Base-by-base conservation (phyloP, 2,329 filamentous ascomycete species). In the Exophiala calicioides region DNA sequence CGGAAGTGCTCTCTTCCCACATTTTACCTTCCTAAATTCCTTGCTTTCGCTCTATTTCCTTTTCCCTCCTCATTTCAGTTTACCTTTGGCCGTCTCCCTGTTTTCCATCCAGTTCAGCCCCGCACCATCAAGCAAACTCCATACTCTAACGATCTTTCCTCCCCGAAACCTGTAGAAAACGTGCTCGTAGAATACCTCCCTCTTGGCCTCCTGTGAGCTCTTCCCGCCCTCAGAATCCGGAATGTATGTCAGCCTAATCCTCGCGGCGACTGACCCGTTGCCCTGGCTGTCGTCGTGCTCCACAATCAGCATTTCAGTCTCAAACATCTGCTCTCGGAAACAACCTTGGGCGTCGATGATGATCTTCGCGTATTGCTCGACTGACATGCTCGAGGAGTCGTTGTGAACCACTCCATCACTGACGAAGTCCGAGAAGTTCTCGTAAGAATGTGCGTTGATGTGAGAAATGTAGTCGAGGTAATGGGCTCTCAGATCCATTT, bases 101-200 rank as follows among this genome's bases (percentile, higher is more conserved):
- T 38, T 31, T 20, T 45, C 34, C 26, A 23, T 44, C 50, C 45
- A 48, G 23, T 49, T 43, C 32, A 41, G 15, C 4, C 50, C 50
- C 4, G 45, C 50, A 3, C 45, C 50, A 15, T 54, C 44, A 21
- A 54, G 15, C 16, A 54, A 10, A 19, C 47, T 48, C 52, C 52
- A 54, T 13, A 54, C 47, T 30, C 37, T 39, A 1, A 16, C 29
- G 19, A 54, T 54, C 23, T 54, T 54, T 21, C 52, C 52, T 2
- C 24, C 32, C 15, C 49, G 44, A 5, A 54, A 34, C 15, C 29
- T 15, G 41, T 54, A 54, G 13, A 54, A 50, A 12, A 47, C 44
- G 32, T 54, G 43, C 34, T 54, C 52, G 32, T 32, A 48, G 31
- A 54, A 54, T 4, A 35, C 32, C 23, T 47, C 47, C 31, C 40